Evolutionary conservation across 305 asterid genomes (phyloP), one percentile per base, ranked within the genome.

Genomic region (Fraxinus dipetala): DNA sequence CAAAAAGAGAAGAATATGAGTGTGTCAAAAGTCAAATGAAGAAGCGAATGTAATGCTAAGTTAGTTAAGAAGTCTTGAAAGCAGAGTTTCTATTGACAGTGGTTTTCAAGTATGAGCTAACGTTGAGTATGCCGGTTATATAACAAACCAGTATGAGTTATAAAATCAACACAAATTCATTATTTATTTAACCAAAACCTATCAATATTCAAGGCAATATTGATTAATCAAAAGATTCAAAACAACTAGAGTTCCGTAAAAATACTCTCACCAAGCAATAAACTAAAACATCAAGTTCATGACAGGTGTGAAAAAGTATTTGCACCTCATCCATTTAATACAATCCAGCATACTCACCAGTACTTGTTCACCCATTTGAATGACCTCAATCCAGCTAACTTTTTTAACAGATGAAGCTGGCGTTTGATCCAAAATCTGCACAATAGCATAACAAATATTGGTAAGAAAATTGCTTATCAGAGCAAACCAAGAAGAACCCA

Each of bases 371-470:
- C 97, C 93, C 87, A 94, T 88, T 80, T 87, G 88, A 86, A 91
- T 79, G 51, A 94, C 99, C 70, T 94, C 94, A 54, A 91, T 91
- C 98, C 99, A 94, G 89, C 90, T 88, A 31, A 88, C 87, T 79
- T 91, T 96, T 24, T 90, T 90, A 78, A 91, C 89, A 74, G 95
- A 86, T 1, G 95, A 80, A 6, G 88, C 86, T 72, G 98, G 92
- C 26, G 89, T 85, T 70, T 89, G 94, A 91, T 88, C 92, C 85
- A 94, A 85, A 69, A 90, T 81, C 98, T 95, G 87, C 87, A 88
- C 0, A 85, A 76, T 1, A 82, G 6, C 34, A 80, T 70, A 22
- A 20, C 56, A 48, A 31, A 16, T 24, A 72, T 48, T 38, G 11
- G 2, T 8, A 34, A 67, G 26, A 79, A 32, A 63, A 43, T 54